These are phyloP conservation scores for Globisporangium uncinulatum DNA, from an alignment of 352 stramenopile genomes.

Conservation along the genomic window DNA sequence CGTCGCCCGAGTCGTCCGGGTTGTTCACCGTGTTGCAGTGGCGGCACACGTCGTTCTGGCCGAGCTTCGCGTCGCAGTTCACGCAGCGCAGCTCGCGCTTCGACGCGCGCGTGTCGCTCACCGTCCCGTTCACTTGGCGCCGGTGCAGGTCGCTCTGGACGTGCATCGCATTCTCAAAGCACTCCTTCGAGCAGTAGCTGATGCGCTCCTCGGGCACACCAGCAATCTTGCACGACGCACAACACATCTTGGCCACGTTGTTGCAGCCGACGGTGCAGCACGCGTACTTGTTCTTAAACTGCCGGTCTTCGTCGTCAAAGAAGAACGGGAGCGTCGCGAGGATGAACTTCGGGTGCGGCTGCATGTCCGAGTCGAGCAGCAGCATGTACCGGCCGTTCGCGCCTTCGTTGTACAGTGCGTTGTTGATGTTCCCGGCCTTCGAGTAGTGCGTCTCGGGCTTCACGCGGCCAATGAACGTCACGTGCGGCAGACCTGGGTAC, in stretches of 20 bases:
- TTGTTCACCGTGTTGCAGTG: constrained; percentile 69
- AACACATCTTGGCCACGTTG: constrained; percentile 83
- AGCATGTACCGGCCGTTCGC: constrained; percentile 74
- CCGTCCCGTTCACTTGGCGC: constrained; percentile 75
- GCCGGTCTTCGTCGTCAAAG: constrained; percentile 79
- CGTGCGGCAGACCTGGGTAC: constrained; percentile 73
- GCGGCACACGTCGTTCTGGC: constrained; percentile 66
- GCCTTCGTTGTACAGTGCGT: constrained; percentile 85
- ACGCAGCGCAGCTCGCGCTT: constrained; percentile 76
- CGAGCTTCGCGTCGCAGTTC: constrained; percentile 66
- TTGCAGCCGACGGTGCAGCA: constrained; percentile 72
- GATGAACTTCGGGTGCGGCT: constrained; percentile 82
- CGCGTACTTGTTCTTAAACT: constrained; percentile 54
- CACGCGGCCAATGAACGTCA: constrained; percentile 74
- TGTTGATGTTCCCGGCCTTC: constrained; percentile 90
- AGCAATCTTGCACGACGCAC: constrained; percentile 78
- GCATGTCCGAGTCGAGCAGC: constrained; percentile 83
- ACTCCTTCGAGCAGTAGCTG: constrained; percentile 85
- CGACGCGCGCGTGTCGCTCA: constrained; percentile 57
- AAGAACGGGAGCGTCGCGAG: constrained; percentile 80
- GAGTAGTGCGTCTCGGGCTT: constrained; percentile 74
- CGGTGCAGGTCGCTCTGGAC: constrained; percentile 71
- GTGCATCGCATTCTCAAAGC: constrained; percentile 82
- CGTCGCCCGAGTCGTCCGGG: constrained; percentile 19
- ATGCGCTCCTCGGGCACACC: constrained; percentile 78